Conservation (phyloP, 768 basidiomycete genomes). For the Galerina marginata region DNA sequence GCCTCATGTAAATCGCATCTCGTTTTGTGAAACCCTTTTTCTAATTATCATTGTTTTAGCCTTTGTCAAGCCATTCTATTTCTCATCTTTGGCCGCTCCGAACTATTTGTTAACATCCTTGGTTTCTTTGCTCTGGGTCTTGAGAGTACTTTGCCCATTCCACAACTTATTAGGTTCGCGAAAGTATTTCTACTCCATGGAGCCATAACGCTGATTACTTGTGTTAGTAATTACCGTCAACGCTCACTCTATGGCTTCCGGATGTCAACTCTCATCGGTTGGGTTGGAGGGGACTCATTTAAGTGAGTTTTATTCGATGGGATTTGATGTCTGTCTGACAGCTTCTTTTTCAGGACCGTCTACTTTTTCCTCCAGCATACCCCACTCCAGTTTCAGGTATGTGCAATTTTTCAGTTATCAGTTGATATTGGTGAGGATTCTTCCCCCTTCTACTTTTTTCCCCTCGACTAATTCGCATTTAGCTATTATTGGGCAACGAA, state of each 20-base stretch:
- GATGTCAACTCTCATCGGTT: conserved; percentile 80
- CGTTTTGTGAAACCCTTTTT: background rate
- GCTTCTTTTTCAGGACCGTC: conserved; percentile 61
- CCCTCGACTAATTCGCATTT: conserved; percentile 14
- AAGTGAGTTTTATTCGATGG: conserved; percentile 55
- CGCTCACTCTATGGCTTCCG: conserved; percentile 86
- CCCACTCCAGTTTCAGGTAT: conserved; percentile 82
- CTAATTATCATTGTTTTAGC: conserved; percentile 30
- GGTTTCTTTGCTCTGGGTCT: conserved; percentile 83
- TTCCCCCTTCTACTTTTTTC: background rate
- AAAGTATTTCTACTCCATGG: background rate
- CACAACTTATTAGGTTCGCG: conserved; percentile 76
- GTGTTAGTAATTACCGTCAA: conserved; percentile 73
- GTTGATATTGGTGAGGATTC: conserved; percentile 69
- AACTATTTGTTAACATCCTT: conserved; percentile 62
- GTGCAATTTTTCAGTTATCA: conserved; percentile 83
- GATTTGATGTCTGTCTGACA: background rate
- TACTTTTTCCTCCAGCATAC: conserved; percentile 81
- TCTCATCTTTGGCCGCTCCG: conserved; percentile 72
- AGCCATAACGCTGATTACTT: conserved; percentile 8
- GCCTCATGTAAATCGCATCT: conserved; percentile 61
- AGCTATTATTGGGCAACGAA: conserved; percentile 73
- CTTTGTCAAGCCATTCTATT: conserved; percentile 75
- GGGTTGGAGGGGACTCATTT: conserved; percentile 85
- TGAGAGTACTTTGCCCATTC: conserved; percentile 87